phyloP scores from a whole-genome alignment of 2,329 filamentous ascomycete genomes.

The Fusarium lateritium region DNA sequence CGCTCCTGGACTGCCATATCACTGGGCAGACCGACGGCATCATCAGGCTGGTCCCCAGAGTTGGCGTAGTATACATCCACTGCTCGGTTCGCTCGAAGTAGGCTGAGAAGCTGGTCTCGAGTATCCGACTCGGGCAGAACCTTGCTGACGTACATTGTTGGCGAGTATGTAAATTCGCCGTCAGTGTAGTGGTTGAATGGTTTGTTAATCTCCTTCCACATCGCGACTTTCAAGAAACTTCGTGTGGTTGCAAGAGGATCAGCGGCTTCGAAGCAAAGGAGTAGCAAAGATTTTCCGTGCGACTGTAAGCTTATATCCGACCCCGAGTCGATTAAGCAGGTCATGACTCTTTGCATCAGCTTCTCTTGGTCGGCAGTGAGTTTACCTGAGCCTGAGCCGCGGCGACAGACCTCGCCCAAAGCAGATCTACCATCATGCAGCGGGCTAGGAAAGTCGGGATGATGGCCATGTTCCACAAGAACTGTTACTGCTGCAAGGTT shows the following conservation, averaged over 20 bases:
- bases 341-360: slow-evolving; percentile 70
- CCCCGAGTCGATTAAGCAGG: slow-evolving; percentile 68
- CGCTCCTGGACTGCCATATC: slow-evolving; percentile 66
- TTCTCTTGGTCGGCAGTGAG: slow-evolving; percentile 65
- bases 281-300: slow-evolving; percentile 70
- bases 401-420: slow-evolving; percentile 74
- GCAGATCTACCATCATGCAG: slow-evolving; percentile 74
- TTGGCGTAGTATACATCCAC: slow-evolving; percentile 69
- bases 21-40: slow-evolving; percentile 66
- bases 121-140: slow-evolving; percentile 59
- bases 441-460: slow-evolving; percentile 75
- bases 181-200: slow-evolving; percentile 69
- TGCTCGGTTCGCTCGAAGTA: slow-evolving; percentile 68
- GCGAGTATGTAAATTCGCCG: slow-evolving; percentile 71
- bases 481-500: slow-evolving; percentile 70
- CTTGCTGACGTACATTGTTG: slow-evolving; percentile 72
- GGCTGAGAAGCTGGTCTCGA: slow-evolving; percentile 60
- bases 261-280: slow-evolving; percentile 71
- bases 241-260: slow-evolving; percentile 70
- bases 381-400: slow-evolving; percentile 63
- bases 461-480: slow-evolving; percentile 71
- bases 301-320: slow-evolving; percentile 70
- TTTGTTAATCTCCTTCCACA: slow-evolving; percentile 76
- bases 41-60: slow-evolving; percentile 67
- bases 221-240: slow-evolving; percentile 72